These are phyloP conservation scores for Cucurbita moschata DNA, from an alignment of 306 rosid genomes.

Conservation along the genomic window DNA sequence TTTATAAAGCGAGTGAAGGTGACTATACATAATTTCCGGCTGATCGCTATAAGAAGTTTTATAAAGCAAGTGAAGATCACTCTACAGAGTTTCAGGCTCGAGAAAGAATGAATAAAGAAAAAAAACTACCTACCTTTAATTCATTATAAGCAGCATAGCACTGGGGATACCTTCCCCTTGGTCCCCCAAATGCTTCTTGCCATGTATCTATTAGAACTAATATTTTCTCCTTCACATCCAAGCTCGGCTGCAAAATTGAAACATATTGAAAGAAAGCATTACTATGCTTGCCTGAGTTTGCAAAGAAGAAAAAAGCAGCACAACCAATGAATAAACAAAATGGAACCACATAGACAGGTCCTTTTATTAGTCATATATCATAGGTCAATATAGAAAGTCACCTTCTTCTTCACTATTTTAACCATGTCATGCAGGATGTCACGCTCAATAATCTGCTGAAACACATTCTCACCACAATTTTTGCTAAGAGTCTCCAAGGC, in stretches of 20 bases:
- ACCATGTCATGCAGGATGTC: conserved; percentile 93
- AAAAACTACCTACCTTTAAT: conserved; percentile 40
- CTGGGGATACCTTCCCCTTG: conserved; percentile 69
- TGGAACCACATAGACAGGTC: conserved; percentile 9
- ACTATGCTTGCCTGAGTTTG: neutral
- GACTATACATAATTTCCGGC: neutral
- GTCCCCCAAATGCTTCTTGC: conserved; percentile 97
- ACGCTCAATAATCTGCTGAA: conserved; percentile 75
- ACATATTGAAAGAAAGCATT: conserved; percentile 21
- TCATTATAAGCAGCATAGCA: conserved; percentile 79
- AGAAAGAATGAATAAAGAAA: neutral
- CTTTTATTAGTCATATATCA: neutral
- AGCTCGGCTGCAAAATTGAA: conserved; percentile 66
- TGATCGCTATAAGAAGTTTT: neutral
- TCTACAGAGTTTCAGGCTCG: neutral
- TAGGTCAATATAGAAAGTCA: conserved; percentile 1
- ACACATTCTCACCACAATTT: conserved; percentile 82
- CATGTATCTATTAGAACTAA: conserved; percentile 68
- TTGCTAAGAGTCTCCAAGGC: conserved; percentile 86
- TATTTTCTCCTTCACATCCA: conserved; percentile 86
- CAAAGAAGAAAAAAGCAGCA: neutral
- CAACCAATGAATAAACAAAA: neutral
- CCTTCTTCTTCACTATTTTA: conserved; percentile 96
- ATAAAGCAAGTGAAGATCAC: neutral
- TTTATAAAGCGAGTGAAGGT: neutral